Percentiles rank a stretch among this genome's conserved stretches.
Evolutionary conservation across 768 basidiomycete species (phyloP).

Genomic region (Mycena kentingensis): DNA sequence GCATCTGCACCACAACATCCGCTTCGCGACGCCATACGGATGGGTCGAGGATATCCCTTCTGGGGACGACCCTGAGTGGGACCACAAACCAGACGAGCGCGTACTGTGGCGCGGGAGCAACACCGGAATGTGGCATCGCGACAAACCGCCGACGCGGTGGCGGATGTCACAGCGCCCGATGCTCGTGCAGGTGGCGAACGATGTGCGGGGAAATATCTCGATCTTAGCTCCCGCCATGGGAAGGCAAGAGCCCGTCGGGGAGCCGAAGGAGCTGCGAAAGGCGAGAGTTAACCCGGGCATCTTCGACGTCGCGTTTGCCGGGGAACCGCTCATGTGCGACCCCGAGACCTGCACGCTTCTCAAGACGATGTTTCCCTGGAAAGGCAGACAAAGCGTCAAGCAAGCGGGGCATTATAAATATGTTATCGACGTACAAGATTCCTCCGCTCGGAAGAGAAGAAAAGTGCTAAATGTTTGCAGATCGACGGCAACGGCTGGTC

Average conservation of each 20-base stretch:
- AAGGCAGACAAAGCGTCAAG: slow-evolving; percentile 40
- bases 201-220: slow-evolving; percentile 40
- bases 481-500: slow-evolving; percentile 72
- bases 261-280: slow-evolving; percentile 35
- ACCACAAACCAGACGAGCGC: slow-evolving; percentile 60
- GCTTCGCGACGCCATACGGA: slow-evolving; percentile 47
- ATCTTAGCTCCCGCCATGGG: slow-evolving; percentile 39
- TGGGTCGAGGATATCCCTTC: slow-evolving; percentile 49
- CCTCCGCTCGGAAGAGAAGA: not conserved
- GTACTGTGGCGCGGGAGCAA: slow-evolving; percentile 76
- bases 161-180: slow-evolving; percentile 49
- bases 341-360: slow-evolving; percentile 46
- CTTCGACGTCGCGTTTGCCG: slow-evolving; percentile 63
- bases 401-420: slow-evolving; percentile 64
- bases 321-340: slow-evolving; percentile 45
- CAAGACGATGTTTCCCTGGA: slow-evolving; percentile 51
- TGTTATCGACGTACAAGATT: slow-evolving; percentile 48
- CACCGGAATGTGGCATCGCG: slow-evolving; percentile 58
- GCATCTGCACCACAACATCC: slow-evolving; percentile 56
- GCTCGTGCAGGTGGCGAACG: slow-evolving; percentile 46
- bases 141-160: slow-evolving; percentile 50
- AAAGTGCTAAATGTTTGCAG: slow-evolving; percentile 29
- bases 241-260: slow-evolving; percentile 36
- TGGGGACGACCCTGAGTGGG: slow-evolving; percentile 62
- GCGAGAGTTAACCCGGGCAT: slow-evolving; percentile 52